Evolutionary conservation across 495 filamentous ascomycete genomes (phyloP), one percentile per base, ranked within the genome.

Genomic region (Podospora australis): DNA sequence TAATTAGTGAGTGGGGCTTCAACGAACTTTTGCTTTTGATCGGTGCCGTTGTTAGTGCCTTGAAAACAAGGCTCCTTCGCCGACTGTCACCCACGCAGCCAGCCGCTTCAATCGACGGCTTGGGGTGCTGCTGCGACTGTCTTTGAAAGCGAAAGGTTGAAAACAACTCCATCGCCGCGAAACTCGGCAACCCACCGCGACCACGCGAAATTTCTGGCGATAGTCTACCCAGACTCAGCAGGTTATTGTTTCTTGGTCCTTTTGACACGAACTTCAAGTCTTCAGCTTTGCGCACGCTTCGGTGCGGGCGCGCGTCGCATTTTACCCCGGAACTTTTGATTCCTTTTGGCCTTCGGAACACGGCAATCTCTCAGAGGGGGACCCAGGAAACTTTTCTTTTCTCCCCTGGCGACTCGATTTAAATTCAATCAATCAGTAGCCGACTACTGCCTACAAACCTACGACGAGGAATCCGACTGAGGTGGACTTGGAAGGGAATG

Each of bases 91-190:
- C 32, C n/a, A 36, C 14, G n/a, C 32, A 19, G 32, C 32, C 32
- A n/a, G n/a, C n/a, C n/a, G n/a, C n/a, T n/a, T 36, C 32, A 36
- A 36, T 17, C 32, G 11, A n/a, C n/a, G n/a, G n/a, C n/a, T n/a
- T n/a, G n/a, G n/a, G n/a, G n/a, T n/a, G n/a, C 32, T 4, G 32
- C 32, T 36, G 32, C 32, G 19, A 36, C 32, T 36, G n/a, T 36
- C 32, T 40, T 23, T 40, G 16, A 20, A 4, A 23, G 19, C 6
- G 17, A 21, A 43, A n/a, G 22, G 28, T 43, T 23, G 40, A 43
- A 43, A 36, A 14, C 13, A n/a, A 24, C 40, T 24, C 40, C 40
- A 43, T 43, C 40, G 28, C 40, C 20, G 23, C 40, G 40, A 43
- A 43, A 26, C 40, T 16, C 22, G 40, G 40, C 7, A 43, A 2